These are phyloP conservation scores for Mucor indicus DNA, from an alignment of 371 early-diverging fungal species.

Conservation along the genomic window DNA sequence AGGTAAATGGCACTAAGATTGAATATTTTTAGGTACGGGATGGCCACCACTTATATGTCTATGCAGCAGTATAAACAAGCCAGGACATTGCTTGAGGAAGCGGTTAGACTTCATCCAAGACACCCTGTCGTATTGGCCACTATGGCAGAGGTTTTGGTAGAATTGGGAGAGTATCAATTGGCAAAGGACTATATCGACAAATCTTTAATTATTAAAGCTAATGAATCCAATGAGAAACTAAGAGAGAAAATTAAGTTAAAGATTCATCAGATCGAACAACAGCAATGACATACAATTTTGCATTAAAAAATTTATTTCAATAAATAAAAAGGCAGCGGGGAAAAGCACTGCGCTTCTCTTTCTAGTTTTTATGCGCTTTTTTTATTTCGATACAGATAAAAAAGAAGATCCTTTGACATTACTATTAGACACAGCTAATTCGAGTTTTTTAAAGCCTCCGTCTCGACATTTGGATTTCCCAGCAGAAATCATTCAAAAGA, in stretches of 20 bases:
- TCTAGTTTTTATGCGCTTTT: conserved; percentile 24
- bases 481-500: conserved; percentile 25
- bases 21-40: conserved; percentile 13
- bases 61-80: conserved; percentile 27
- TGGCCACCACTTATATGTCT: conserved; percentile 28
- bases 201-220: conserved; percentile 1
- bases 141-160: conserved; percentile 28
- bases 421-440: background rate
- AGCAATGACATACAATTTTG: no score
- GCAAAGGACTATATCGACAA: conserved; percentile 2
- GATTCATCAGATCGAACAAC: no score
- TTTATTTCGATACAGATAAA: conserved; percentile 14
- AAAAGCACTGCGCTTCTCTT: no score
- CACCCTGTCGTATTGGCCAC: conserved; percentile 32
- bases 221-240: background rate
- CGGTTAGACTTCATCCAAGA: conserved; percentile 28
- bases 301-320: no score
- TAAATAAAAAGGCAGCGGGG: no score
- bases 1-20: background rate
- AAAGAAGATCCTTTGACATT: conserved; percentile 5
- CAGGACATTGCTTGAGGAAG: conserved; percentile 24
- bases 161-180: conserved; percentile 5
- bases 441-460: background rate
- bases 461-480: conserved; percentile 17
- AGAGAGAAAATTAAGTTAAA: conserved; percentile 1